A percentile compares a stretch with the other conserved stretches of the same genome.
phyloP scores from a whole-genome alignment of 23 red algal species.

The Gracilariopsis chorda region DNA sequence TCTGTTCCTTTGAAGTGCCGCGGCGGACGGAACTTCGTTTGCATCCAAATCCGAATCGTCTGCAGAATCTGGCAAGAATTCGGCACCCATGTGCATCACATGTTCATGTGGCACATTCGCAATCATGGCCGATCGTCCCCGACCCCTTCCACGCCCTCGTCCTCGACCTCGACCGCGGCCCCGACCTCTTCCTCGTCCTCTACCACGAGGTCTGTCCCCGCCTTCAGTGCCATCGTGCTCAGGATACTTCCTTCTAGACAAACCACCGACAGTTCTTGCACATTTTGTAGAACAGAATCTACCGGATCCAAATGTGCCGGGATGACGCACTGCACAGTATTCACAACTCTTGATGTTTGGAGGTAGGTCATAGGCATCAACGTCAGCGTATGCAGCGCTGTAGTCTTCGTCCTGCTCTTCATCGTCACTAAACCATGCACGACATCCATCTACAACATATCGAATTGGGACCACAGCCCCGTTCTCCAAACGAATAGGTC shows the following conservation, averaged over 20 bases:
- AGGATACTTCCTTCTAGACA: conserved; percentile 55
- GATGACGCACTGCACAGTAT: conserved; percentile 44
- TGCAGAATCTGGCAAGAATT: neutral
- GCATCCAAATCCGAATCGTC: conserved; percentile 25
- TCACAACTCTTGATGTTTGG: conserved; percentile 47
- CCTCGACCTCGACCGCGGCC: conserved; percentile 40
- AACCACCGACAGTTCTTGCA: conserved; percentile 71
- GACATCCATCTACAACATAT: conserved; percentile 16
- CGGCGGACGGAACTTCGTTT: neutral
- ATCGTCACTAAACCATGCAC: conserved; percentile 38
- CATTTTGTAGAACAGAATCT: conserved; percentile 81
- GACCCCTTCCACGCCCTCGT: conserved; percentile 43
- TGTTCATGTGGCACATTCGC: neutral
- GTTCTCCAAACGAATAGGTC: conserved; percentile 9
- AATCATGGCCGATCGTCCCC: neutral
- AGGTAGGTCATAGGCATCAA: neutral
- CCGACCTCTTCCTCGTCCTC: conserved; percentile 42
- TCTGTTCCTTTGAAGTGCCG: conserved; percentile 5
- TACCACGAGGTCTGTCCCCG: neutral
- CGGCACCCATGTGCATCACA: neutral
- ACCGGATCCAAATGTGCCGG: conserved; percentile 67
- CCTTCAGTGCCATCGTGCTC: conserved; percentile 8
- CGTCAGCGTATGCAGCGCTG: neutral
- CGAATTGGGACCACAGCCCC: conserved; percentile 62
- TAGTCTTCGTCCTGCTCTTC: conserved; percentile 45